Base-by-base conservation (phyloP, 805 yeast genomes). In the Helenozyma rhizophorensis region DNA sequence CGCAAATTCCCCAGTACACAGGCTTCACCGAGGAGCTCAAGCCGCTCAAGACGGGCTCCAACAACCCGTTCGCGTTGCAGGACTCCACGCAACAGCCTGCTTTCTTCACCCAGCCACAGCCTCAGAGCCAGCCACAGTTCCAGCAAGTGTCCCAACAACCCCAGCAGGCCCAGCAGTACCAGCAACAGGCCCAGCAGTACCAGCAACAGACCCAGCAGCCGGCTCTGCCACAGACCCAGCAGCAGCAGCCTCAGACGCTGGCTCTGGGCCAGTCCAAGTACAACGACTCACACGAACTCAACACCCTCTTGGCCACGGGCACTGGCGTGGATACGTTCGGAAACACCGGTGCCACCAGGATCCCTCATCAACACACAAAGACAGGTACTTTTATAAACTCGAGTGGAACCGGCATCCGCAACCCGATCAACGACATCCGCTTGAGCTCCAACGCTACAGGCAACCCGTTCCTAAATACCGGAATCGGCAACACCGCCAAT, bases 321-420 rank as follows among this genome's bases (percentile, higher is more conserved):
- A 85, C 95, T 0, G 97, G 96, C 21, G 68, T 87, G 36, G 98
- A 89, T 62, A 89, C 97, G 0, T 93, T 85, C 58, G 95, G 95
- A 55, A 87, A 86, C 58, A 78, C 83, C 12, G 95, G 95, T 34
- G 80, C 77, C 14, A 58, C 78, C 6, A 79, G 96, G 63, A 75
- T 90, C 34, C 96, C 97, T 3, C 94, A 95, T 28, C 97, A 90
- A 53, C 90, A 84, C 56, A 90, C 97, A 1, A 76, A 74, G 45
- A 79, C 93, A 2, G 79, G 81, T 4, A 80, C 76, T 12, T 88
- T 89, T 54, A 72, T 90, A 48, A 87, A 84, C 59, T 84, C 96
- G 15, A 80, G 84, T 40, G 97, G 96, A 49, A 84, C 90, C 6
- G 96, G 95, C 21, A 75, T 66, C 50, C 76, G 65, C 47, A 82